These are phyloP conservation scores for Cordyceps tenuipes DNA, from an alignment of 2,329 filamentous ascomycete species.

Conservation along the genomic window DNA sequence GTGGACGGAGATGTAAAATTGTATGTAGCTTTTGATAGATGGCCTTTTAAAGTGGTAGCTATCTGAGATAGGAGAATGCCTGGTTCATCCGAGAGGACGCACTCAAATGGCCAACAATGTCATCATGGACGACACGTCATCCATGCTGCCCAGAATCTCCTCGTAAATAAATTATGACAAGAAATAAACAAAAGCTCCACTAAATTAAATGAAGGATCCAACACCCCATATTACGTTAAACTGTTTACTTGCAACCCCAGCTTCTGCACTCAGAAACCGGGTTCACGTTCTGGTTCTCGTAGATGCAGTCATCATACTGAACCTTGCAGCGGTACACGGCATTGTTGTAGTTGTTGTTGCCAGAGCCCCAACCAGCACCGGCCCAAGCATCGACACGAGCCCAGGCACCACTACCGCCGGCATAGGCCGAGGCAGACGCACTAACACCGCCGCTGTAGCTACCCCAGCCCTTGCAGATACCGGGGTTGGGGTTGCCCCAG, in stretches of 20 bases:
- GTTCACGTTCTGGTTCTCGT: constrained; percentile 31
- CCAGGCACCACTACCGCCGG: constrained; percentile 5
- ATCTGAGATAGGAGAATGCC: not conserved
- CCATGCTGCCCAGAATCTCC: not conserved
- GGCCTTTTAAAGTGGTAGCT: not conserved
- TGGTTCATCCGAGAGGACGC: not conserved
- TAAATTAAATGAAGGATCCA: not conserved
- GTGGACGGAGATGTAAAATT: not conserved
- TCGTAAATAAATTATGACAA: not conserved
- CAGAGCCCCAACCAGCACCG: constrained; percentile 18
- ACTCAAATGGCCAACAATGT: not conserved
- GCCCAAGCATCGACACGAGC: constrained; percentile 8
- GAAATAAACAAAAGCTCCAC: not conserved
- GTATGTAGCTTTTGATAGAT: not conserved
- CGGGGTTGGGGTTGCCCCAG: not conserved
- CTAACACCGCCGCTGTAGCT: constrained; percentile 9
- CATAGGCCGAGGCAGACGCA: constrained; percentile 5
- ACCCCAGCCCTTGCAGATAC: constrained; percentile 7
- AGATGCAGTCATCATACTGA: constrained; percentile 42
- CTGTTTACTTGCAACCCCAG: constrained; percentile 21
- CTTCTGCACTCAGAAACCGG: constrained; percentile 31
- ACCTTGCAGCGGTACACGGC: constrained; percentile 35
- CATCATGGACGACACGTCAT: not conserved
- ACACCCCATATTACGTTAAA: constrained; percentile 13
- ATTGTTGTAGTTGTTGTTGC: constrained; percentile 25